Evolutionary conservation across 164 flowering plant species (phyloP).

Genomic region (Chloranthus sessilifolius): DNA sequence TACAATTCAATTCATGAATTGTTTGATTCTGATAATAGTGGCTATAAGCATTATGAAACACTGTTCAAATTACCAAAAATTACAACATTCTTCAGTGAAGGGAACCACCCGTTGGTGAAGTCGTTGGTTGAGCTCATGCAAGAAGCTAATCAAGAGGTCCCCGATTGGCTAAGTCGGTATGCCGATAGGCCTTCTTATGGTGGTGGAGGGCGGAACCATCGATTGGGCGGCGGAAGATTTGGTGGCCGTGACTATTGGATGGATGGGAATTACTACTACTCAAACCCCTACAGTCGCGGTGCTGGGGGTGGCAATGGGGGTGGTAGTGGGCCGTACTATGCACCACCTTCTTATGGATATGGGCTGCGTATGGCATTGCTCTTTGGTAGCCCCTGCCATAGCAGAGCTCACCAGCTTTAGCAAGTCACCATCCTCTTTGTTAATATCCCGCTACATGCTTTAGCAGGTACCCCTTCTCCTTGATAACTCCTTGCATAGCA

Average conservation of each 20-base stretch:
- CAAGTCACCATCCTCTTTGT: too few relatives aligned
- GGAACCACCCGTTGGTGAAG: constrained; percentile 39
- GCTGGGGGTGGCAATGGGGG: neutral
- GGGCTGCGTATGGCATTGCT: too few relatives aligned
- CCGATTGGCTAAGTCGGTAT: constrained; percentile 43
- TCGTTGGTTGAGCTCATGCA: constrained; percentile 49
- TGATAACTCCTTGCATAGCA: too few relatives aligned
- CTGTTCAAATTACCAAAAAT: too few relatives aligned
- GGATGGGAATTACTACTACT: constrained; percentile 14
- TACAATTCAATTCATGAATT: too few relatives aligned
- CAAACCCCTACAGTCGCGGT: constrained; percentile 11
- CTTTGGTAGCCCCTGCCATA: too few relatives aligned
- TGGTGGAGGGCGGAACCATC: constrained; percentile 24
- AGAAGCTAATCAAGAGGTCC: constrained; percentile 68
- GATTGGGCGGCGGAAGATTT: constrained; percentile 31
- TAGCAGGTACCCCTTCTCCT: too few relatives aligned
- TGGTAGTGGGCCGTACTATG: constrained; percentile 1
- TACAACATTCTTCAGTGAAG: constrained; percentile 59
- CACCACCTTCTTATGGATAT: constrained; percentile 9
- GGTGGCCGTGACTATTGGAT: constrained; percentile 47
- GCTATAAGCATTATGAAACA: too few relatives aligned
- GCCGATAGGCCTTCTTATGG: constrained; percentile 29
- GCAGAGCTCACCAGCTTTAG: too few relatives aligned
- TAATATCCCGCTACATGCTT: too few relatives aligned
- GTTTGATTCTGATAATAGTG: too few relatives aligned